phyloP scores from a whole-genome alignment of 2,329 filamentous ascomycete species.

The Dothiorella sarmentorum region DNA sequence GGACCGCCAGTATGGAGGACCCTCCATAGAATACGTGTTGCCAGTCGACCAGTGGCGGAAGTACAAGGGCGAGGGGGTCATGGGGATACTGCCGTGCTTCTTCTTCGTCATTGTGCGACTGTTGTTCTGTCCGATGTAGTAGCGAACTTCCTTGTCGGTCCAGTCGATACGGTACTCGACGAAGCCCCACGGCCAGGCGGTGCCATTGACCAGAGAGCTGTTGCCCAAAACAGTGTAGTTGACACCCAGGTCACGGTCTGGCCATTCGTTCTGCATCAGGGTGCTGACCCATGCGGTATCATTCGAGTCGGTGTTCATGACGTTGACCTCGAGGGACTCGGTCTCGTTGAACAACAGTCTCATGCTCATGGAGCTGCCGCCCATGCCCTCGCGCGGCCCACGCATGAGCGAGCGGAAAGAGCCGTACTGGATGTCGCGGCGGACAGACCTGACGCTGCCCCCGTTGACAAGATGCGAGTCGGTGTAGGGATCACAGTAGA shows the following conservation, averaged over 20 bases:
- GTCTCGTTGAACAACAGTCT: slow-evolving; percentile 45
- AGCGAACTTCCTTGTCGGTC: slow-evolving; percentile 43
- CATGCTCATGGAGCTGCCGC: slow-evolving; percentile 47
- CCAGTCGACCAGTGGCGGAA: slow-evolving; percentile 51
- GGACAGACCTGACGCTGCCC: slow-evolving; percentile 40
- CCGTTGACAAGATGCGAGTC: slow-evolving; percentile 43
- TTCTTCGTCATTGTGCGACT: slow-evolving; percentile 34
- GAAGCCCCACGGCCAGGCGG: slow-evolving; percentile 42
- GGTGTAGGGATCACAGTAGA: slow-evolving; percentile 34
- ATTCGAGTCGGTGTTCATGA: slow-evolving; percentile 44
- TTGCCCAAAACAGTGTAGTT: slow-evolving; percentile 42
- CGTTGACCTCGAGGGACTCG: slow-evolving; percentile 41
- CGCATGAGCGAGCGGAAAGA: slow-evolving; percentile 45
- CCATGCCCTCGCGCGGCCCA: slow-evolving; percentile 33
- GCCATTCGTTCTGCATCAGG: slow-evolving; percentile 39
- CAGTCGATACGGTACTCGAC: slow-evolving; percentile 49
- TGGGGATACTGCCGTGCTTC: slow-evolving; percentile 35
- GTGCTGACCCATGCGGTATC: slow-evolving; percentile 39
- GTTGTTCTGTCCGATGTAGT: slow-evolving; percentile 40
- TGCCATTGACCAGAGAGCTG: slow-evolving; percentile 29
- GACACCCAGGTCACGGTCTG: slow-evolving; percentile 34
- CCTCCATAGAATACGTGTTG: slow-evolving; percentile 43
- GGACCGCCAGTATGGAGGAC: slow-evolving; percentile 41
- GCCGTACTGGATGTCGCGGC: slow-evolving; percentile 49
- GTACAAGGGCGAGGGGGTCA: slow-evolving; percentile 41